Percentiles rank a stretch among this genome's conserved stretches.
Evolutionary conservation across 495 filamentous ascomycete genomes (phyloP).

Genomic region (Penicillium coprophilum): DNA sequence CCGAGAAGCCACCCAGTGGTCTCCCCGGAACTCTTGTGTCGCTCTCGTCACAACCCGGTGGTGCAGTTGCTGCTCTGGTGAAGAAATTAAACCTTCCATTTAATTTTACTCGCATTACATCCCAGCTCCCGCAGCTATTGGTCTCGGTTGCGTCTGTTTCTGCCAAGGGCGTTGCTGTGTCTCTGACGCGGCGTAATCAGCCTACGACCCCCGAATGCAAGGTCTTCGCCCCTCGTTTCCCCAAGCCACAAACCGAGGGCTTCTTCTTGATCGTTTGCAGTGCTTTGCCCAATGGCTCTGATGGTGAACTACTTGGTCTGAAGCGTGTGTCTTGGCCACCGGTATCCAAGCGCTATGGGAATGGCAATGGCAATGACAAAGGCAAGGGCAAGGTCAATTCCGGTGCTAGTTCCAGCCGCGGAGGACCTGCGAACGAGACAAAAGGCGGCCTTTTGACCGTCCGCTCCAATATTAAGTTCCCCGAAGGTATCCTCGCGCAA

Average conservation of each 20-base stretch:
- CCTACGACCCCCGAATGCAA: conserved; percentile 60
- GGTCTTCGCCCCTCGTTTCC: conserved; percentile 84
- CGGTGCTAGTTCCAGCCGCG: conserved; percentile 27
- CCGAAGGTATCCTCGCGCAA: conserved; percentile 35
- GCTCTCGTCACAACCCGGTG: conserved; percentile 29
- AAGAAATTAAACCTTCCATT: conserved; percentile 33
- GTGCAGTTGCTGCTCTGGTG: conserved; percentile 26
- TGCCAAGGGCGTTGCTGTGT: conserved; percentile 60
- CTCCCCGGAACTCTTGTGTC: conserved; percentile 27
- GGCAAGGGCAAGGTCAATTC: conserved; percentile 16
- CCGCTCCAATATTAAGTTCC: conserved; percentile 60
- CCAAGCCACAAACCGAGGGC: conserved; percentile 92
- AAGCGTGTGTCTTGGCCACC: conserved; percentile 79
- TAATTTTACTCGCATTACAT: conserved; percentile 56
- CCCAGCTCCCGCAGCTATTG: conserved; percentile 65
- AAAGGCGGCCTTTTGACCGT: conserved; percentile 21
- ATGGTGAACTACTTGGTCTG: conserved; percentile 74
- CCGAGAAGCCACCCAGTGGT: conserved; percentile 34
- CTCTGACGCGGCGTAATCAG: conserved; percentile 65
- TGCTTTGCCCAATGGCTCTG: conserved; percentile 53
- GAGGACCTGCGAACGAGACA: conserved; percentile 24
- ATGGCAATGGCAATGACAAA: conserved; percentile 22
- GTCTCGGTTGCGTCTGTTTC: conserved; percentile 60
- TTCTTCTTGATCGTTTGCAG: conserved; percentile 74
- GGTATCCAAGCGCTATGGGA: conserved; percentile 20